A percentile compares a stretch with the other conserved stretches of the same genome.
phyloP scores from a whole-genome alignment of 768 basidiomycete genomes.

The Daedaleopsis sinensis region DNA sequence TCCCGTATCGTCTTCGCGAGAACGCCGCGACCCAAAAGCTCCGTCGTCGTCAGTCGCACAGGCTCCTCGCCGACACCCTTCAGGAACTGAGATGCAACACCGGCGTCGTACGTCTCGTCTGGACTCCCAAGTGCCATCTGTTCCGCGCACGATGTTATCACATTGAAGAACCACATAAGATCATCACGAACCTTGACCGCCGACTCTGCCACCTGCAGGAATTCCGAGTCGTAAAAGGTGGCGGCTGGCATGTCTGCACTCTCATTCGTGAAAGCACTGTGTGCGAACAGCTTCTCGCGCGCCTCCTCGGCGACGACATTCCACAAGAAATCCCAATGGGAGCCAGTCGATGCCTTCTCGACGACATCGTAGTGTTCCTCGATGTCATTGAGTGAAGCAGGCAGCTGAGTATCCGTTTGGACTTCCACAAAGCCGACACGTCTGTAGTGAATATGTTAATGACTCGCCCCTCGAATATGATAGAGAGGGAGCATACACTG shows the following conservation, averaged over 20 bases:
- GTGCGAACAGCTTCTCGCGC: conserved; percentile 68
- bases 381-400: conserved; percentile 48
- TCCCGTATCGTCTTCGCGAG: conserved; percentile 70
- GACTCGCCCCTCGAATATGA: conserved; percentile 15
- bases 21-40: conserved; percentile 64
- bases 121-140: conserved; percentile 83
- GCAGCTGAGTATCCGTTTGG: conserved; percentile 42
- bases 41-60: conserved; percentile 58
- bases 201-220: conserved; percentile 60
- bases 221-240: conserved; percentile 37
- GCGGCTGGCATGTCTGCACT: conserved; percentile 41
- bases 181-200: conserved; percentile 62
- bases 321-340: conserved; percentile 78
- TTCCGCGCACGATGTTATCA: background rate
- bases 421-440: conserved; percentile 64
- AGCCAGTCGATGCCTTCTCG: conserved; percentile 44
- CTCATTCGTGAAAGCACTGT: conserved; percentile 54
- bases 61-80: conserved; percentile 55
- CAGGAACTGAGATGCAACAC: conserved; percentile 60
- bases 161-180: background rate
- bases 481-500: conserved; percentile 59
- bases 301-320: conserved; percentile 70
- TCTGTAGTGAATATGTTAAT: conserved; percentile 35
- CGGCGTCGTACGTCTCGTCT: conserved; percentile 64
- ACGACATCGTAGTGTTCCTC: conserved; percentile 50